Evolutionary conservation across 441 rosid species (phyloP), one percentile per base, ranked within the genome.

Genomic region (Biscutella laevigata): DNA sequence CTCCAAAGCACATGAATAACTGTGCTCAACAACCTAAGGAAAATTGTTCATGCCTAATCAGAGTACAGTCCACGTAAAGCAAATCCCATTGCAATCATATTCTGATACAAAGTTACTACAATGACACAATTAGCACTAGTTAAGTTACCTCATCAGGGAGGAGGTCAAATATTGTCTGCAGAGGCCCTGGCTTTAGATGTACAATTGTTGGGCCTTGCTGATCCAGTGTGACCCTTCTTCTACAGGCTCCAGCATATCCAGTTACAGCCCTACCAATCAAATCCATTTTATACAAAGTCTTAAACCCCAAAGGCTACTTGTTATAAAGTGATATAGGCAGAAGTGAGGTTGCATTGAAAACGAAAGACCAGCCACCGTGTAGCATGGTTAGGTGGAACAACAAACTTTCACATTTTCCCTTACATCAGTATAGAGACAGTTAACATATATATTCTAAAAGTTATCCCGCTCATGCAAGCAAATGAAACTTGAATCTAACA

Each of bases 1-100:
- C 81, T 92, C 99, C 47, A 92, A 78, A 35, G 99, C 99, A 69
- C 97, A 88, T 28, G 99, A 92, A 71, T 81, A 92, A 66, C 88
- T 84, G 74, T 74, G 95, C 61, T 82, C 95, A 59, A 71, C 95
- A 57, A 86, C 79, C 99, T 91, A 80, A 70, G 58, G 73, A 17
- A 64, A 29, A 67, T 15, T 59, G 19, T 22, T 44, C 14, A 44
- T 21, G 19, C 27, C n/a, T 42, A 42, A 36, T 51, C 42, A 66
- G 65, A 22, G 30, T 44, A 43, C 5, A 7, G 34, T 28, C 25
- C 34, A 28, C 33, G 20, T 27, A 19, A 56, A 26, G 24, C 14
- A 9, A 5, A 36, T 4, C 27, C 28, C 37, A 55, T 40, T 7
- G 2, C 37, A 56, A 29, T 7, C 14, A 25, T 43, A 25, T 3